Evolutionary conservation across 2,329 filamentous ascomycete species (phyloP).

Genomic region (Hymenoscyphus albidus): DNA sequence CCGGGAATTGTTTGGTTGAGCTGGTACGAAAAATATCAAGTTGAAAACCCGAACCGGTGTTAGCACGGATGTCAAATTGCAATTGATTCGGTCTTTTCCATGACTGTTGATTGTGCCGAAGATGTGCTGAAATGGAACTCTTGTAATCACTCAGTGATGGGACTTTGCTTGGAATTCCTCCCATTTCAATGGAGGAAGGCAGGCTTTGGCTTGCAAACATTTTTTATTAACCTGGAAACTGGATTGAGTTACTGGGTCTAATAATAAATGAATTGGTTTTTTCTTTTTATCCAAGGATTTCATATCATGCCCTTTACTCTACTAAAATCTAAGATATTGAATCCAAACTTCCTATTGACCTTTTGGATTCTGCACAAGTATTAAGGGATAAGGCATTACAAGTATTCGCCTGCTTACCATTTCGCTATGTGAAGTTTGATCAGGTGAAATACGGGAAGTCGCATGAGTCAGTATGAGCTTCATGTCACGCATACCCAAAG

Average conservation of each 20-base stretch:
- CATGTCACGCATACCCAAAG: too few relatives aligned
- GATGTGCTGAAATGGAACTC: constrained; percentile 11
- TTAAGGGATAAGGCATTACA: too few relatives aligned
- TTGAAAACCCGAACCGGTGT: neutral
- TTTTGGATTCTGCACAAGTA: too few relatives aligned
- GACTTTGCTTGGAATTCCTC: constrained; percentile 7
- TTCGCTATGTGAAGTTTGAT: too few relatives aligned
- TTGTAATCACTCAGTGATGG: constrained; percentile 9
- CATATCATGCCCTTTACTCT: too few relatives aligned
- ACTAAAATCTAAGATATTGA: too few relatives aligned
- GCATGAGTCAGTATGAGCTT: too few relatives aligned
- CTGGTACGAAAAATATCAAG: neutral
- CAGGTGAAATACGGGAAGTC: too few relatives aligned
- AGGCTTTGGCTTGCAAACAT: constrained; percentile 9
- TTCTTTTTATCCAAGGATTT: neutral
- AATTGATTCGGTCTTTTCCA: constrained; percentile 16
- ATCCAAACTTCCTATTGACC: too few relatives aligned
- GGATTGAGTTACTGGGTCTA: neutral
- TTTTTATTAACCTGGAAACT: neutral
- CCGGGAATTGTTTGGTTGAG: neutral
- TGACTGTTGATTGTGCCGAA: constrained; percentile 15
- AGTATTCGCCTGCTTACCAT: too few relatives aligned
- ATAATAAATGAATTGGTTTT: neutral
- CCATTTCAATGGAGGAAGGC: constrained; percentile 5
- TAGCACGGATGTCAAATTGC: constrained; percentile 15